Base-by-base conservation (phyloP, 768 basidiomycete genomes). In the Macrocybe gigantea region DNA sequence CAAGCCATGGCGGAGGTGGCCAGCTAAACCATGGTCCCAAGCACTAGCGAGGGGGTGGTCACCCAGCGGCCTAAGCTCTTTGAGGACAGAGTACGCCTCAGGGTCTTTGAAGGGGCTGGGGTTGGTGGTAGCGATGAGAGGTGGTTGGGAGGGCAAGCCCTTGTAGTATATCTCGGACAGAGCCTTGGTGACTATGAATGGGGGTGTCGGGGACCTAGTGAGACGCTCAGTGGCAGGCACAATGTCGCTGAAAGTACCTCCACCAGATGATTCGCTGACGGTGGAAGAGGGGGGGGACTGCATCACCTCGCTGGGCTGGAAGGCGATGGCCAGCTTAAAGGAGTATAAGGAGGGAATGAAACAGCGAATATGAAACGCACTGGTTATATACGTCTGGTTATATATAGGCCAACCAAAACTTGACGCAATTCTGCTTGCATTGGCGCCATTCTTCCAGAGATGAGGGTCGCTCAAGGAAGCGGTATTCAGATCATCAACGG, bases 401-500 rank as follows among this genome's bases (percentile, higher is more conserved):
- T n/a, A n/a, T n/a, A n/a, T n/a, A n/a, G n/a, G n/a, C n/a, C n/a
- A n/a, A n/a, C n/a, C n/a, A n/a, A n/a, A n/a, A n/a, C 57, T 63
- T 49, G 59, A 67, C 39, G 60, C 62, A 14, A 52, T 67, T 50
- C 52, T 65, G 47, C 53, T 66, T 48, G 33, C 62, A 11, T 53
- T 62, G 48, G 53, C 55, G 60, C 62, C 41, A 65, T 63, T 46
- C 54, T 63, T 47, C 62, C 62, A 29, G 59, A 53, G 42, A 59
- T 62, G 62, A 59, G 51, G 42, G 51, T 64, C 45, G 48, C 51
- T 13, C 49, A 45, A 53, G 56, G 50, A 33, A 55, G 61, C 41
- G 60, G 47, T 36, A 53, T 62, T 48, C 49, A 50, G 36, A 52
- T 64, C 35, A 29, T 39, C 32, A 41, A 62, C 50, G 55, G 60